phyloP scores from a whole-genome alignment of 345 rosid genomes.

The Adansonia digitata region DNA sequence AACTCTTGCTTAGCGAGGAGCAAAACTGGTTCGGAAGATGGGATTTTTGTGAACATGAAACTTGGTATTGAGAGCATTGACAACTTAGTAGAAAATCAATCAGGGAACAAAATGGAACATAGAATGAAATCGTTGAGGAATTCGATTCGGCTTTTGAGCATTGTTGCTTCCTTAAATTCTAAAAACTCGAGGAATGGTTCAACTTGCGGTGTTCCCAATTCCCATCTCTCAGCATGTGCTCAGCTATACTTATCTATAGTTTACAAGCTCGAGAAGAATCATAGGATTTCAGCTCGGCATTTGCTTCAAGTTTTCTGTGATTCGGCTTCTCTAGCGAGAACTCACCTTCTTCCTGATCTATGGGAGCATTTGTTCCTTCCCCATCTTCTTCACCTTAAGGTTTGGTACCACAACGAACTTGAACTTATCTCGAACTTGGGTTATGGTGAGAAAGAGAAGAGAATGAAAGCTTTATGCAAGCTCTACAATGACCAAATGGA shows the following conservation, averaged over 20 bases:
- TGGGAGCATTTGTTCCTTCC: conserved; percentile 74
- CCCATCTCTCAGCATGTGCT: conserved; percentile 54
- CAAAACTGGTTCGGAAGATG: conserved; percentile 23
- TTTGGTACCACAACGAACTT: conserved; percentile 54
- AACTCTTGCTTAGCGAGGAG: conserved; percentile 29
- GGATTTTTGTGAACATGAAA: conserved; percentile 31
- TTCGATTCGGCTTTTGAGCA: conserved; percentile 34
- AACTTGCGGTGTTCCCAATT: conserved; percentile 48
- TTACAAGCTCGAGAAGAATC: conserved; percentile 56
- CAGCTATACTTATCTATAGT: conserved; percentile 51
- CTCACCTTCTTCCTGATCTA: conserved; percentile 63
- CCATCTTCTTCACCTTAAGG: conserved; percentile 60
- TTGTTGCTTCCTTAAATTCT: conserved; percentile 47
- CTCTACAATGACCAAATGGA: conserved; percentile 45
- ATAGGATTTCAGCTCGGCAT: conserved; percentile 43
- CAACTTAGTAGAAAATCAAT: conserved; percentile 25
- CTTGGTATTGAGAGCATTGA: conserved; percentile 40
- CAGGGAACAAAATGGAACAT: conserved; percentile 21
- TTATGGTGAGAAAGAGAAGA: conserved; percentile 30
- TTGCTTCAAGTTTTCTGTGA: conserved; percentile 56
- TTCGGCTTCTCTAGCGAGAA: conserved; percentile 48
- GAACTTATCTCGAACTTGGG: conserved; percentile 30
- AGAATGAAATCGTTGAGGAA: conserved; percentile 24
- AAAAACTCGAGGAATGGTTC: conserved; percentile 28
- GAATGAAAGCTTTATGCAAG: conserved; percentile 32